Conservation (phyloP, 352 stramenopile species). For the Peronospora belbahrii region DNA sequence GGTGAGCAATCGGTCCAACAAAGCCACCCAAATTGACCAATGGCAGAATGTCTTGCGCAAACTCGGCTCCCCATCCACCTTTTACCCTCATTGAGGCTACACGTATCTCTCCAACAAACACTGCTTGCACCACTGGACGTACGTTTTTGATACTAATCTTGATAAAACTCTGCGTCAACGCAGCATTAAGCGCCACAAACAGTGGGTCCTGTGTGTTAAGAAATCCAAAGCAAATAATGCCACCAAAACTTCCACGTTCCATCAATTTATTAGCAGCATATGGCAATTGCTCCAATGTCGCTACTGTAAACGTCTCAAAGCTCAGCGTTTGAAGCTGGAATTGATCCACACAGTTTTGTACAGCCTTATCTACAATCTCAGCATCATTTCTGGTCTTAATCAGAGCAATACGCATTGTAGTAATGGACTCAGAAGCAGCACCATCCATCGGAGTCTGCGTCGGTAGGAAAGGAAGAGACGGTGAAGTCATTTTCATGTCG, state of each 20-base stretch:
- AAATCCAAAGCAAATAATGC: conserved; percentile 72
- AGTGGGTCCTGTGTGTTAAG: conserved; percentile 57
- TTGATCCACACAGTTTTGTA: conserved; percentile 50
- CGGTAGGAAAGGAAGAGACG: conserved; percentile 8
- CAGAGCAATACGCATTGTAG: conserved; percentile 47
- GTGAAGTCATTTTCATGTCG: conserved; percentile 18
- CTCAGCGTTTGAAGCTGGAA: conserved; percentile 23
- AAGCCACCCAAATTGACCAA: conserved; percentile 69
- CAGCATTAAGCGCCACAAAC: conserved; percentile 47
- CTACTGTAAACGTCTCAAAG: conserved; percentile 63
- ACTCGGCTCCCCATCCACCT: conserved; percentile 58
- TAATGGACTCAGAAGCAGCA: conserved; percentile 20
- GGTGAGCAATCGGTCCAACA: conserved; percentile 32
- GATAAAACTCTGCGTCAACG: conserved; percentile 67
- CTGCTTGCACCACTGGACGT: conserved; percentile 63
- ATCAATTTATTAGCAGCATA: conserved; percentile 82
- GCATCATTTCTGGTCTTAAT: conserved; percentile 69
- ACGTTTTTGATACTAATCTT: conserved; percentile 79
- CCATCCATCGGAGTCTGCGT: conserved; percentile 19
- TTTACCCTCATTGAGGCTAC: conserved; percentile 68
- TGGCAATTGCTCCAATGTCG: conserved; percentile 59
- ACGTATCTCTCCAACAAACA: conserved; percentile 77
- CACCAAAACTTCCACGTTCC: conserved; percentile 56
- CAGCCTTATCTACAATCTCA: conserved; percentile 54
- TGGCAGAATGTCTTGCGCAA: conserved; percentile 45